Evolutionary conservation across 495 filamentous ascomycete genomes (phyloP), one percentile per base, ranked within the genome.

Genomic region (Podospora appendiculata): DNA sequence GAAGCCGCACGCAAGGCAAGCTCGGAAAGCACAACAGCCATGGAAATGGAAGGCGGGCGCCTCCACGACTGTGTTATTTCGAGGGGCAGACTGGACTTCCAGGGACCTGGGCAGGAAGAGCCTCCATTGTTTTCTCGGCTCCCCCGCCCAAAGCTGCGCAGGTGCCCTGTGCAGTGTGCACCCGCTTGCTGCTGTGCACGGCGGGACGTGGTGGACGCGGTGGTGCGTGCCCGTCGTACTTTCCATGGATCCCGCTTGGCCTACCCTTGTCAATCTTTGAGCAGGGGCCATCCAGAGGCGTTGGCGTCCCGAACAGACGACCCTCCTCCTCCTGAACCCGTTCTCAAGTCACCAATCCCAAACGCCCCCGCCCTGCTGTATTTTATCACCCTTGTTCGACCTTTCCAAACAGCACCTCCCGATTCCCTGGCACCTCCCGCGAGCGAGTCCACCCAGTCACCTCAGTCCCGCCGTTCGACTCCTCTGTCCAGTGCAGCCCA

Each of bases 271-370:
- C 44, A 41, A 32, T 47, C 18, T 25, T 18, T 54, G 51, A 33
- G 45, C 45, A 41, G 39, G 51, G 45, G 33, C 51, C 51, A 48
- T 40, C 45, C 43, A 54, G 45, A 54, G 38, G 51, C 51, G 45
- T 47, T 54, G 39, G 51, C 51, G 41, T 51, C 49, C 49, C 40
- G 49, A 51, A 5, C 40, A 45, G 49, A 14, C 14, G n/a, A n/a
- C 32, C 8, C 51, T 33, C 33, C 32, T 34, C 49, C 34, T 43
- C 51, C 35, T 52, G 40, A 52, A 45, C 19, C 32, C 39, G 8
- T 39, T 42, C 36, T 32, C 36, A 41, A 41, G 33, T 36, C 35
- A 11, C 33, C 51, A 54, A 54, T 54, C 45, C 51, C 51, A 48
- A 48, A 48, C 51, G 44, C 34, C 51, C 51, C 45, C 45, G 25